Percentiles rank a stretch among this genome's conserved stretches.
Evolutionary conservation across 2,329 filamentous ascomycete species (phyloP).

Genomic region (Tolypocladium nubicola): DNA sequence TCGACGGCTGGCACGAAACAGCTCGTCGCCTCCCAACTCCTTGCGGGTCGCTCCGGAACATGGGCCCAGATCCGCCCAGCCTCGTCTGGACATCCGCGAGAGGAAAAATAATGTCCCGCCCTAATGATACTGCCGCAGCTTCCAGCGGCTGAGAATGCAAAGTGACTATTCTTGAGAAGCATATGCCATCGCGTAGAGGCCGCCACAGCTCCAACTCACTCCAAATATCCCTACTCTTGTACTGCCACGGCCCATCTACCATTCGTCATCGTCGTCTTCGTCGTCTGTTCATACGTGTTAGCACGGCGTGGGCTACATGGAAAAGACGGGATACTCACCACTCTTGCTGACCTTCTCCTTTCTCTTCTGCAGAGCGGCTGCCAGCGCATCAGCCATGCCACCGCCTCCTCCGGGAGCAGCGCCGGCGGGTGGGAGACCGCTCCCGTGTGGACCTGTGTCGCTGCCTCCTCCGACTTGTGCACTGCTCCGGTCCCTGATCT

Average conservation of each 20-base stretch:
- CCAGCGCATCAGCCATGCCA: conserved; percentile 73
- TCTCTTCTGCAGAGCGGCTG: conserved; percentile 65
- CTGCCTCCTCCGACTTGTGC: conserved; percentile 46
- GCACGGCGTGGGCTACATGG: background rate
- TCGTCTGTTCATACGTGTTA: conserved; percentile 45
- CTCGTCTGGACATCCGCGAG: background rate
- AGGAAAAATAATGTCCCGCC: background rate
- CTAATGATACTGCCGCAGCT: background rate
- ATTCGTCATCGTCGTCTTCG: conserved; percentile 67
- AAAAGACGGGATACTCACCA: conserved; percentile 52
- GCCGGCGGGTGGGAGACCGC: conserved; percentile 33
- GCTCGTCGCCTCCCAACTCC: background rate
- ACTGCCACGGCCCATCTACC: conserved; percentile 22
- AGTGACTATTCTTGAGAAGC: background rate
- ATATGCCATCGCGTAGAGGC: background rate
- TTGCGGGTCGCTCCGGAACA: background rate
- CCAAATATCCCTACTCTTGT: background rate
- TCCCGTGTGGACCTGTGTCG: conserved; percentile 37
- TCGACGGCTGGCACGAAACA: background rate
- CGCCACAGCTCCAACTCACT: background rate
- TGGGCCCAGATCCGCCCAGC: background rate
- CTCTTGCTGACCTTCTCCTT: conserved; percentile 92
- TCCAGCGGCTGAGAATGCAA: background rate
- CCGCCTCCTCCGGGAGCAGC: conserved; percentile 43
- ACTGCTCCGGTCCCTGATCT: conserved; percentile 63